A percentile compares a stretch with the other conserved stretches of the same genome.
Evolutionary conservation across 2,329 filamentous ascomycete genomes (phyloP).

Genomic region (Chalaropsis ovoidea): DNA sequence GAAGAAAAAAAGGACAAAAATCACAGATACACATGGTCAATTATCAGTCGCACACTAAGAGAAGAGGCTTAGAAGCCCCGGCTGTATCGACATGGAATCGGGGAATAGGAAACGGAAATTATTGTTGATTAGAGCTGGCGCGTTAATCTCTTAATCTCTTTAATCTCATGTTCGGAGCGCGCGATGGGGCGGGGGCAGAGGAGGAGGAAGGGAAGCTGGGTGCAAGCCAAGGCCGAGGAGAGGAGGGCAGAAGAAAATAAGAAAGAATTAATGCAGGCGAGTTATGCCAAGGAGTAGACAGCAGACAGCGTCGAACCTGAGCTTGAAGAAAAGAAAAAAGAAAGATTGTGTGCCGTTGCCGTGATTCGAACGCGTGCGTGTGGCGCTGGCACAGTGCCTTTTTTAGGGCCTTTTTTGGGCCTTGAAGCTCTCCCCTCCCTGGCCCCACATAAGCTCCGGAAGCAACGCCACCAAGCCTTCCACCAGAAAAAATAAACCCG

Average conservation of each 20-base stretch:
- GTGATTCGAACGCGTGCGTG: too few species aligned
- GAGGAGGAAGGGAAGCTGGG: background rate
- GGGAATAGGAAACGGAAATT: background rate
- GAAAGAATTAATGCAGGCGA: too few species aligned
- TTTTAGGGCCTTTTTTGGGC: background rate
- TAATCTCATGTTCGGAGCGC: background rate
- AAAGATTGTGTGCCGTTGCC: too few species aligned
- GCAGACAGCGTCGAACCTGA: too few species aligned
- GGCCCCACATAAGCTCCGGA: background rate
- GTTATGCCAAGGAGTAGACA: too few species aligned
- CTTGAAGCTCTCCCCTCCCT: too few species aligned
- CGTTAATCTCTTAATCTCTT: background rate
- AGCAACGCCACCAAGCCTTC: background rate
- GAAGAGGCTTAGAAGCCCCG: background rate
- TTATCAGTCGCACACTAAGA: background rate
- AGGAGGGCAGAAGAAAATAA: background rate
- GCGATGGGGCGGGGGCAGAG: background rate
- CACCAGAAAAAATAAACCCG: background rate
- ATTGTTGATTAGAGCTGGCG: background rate
- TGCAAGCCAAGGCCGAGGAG: background rate
- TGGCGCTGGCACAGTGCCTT: too few species aligned
- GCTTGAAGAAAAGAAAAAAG: background rate
- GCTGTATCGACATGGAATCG: background rate
- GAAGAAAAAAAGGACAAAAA: background rate
- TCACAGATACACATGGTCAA: background rate